A percentile compares a stretch with the other conserved stretches of the same genome.
These are phyloP conservation scores for Graphium sp. DNA, from an alignment of 2,329 filamentous ascomycete species.

Conservation along the genomic window DNA sequence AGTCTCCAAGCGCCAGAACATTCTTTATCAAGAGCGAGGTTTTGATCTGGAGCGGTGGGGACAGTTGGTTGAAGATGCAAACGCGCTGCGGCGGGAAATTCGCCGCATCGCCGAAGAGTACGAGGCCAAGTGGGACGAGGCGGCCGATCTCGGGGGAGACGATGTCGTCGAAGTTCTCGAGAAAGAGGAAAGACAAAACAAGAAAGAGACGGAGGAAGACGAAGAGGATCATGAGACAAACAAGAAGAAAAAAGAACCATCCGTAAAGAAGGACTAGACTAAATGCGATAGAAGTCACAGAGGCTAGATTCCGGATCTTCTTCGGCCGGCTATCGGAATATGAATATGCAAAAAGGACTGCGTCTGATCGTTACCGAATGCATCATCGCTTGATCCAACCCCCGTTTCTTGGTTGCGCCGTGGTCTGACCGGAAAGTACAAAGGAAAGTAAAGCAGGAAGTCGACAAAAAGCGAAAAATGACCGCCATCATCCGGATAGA, in stretches of 20 bases:
- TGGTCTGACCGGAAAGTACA: too few relatives aligned
- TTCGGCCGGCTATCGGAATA: too few relatives aligned
- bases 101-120: conserved; percentile 70
- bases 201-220: conserved; percentile 15
- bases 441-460: too few relatives aligned
- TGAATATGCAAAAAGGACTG: too few relatives aligned
- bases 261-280: not conserved
- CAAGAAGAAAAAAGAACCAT: conserved; percentile 18
- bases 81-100: conserved; percentile 61
- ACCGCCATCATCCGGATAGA: not conserved
- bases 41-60: conserved; percentile 71
- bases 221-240: conserved; percentile 21
- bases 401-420: too few relatives aligned
- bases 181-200: conserved; percentile 26
- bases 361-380: too few relatives aligned
- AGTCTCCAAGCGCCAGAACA: conserved; percentile 59
- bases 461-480: not conserved
- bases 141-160: conserved; percentile 52
- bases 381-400: too few relatives aligned
- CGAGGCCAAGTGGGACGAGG: conserved; percentile 79
- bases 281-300: too few relatives aligned
- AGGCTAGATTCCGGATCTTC: too few relatives aligned
- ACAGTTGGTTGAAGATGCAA: conserved; percentile 60
- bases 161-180: conserved; percentile 41
- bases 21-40: conserved; percentile 57